These are phyloP conservation scores for Taphrina betulina DNA, from an alignment of 1,139 yeast genomes.

Conservation along the genomic window DNA sequence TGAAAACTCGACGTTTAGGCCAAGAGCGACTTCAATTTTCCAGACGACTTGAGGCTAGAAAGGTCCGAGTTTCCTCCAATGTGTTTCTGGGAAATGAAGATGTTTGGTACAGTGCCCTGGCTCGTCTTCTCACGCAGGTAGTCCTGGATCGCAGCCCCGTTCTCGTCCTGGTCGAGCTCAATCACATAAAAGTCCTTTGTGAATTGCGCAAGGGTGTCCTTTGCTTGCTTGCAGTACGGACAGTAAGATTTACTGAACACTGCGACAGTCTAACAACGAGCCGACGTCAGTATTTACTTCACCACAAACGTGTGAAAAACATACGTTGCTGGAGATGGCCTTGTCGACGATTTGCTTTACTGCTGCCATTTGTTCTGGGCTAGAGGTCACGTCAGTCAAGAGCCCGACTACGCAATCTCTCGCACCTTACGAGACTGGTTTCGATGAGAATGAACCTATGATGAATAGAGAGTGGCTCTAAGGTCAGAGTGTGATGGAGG, in stretches of 20 bases:
- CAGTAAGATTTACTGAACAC: conserved; percentile 73
- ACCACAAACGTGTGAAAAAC: neutral
- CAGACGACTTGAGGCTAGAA: conserved; percentile 55
- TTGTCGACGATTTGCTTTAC: conserved; percentile 33
- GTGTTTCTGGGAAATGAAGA: conserved; percentile 86
- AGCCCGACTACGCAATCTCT: neutral
- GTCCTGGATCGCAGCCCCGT: conserved; percentile 68
- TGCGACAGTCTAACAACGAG: conserved; percentile 48
- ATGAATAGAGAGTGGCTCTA: neutral
- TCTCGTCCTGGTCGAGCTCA: conserved; percentile 57
- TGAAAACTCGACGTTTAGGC: too few species aligned
- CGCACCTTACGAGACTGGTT: conserved; percentile 7
- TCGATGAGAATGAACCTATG: conserved; percentile 15
- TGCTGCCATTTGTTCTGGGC: conserved; percentile 34
- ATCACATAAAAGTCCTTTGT: conserved; percentile 58
- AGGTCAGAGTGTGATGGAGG: neutral
- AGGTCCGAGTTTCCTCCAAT: conserved; percentile 90
- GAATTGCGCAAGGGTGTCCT: conserved; percentile 56
- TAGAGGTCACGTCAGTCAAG: neutral
- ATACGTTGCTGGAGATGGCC: conserved; percentile 58
- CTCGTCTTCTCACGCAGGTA: conserved; percentile 77
- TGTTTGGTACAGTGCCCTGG: conserved; percentile 90
- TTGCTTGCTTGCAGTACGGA: conserved; percentile 69
- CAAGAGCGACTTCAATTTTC: conserved; percentile 47
- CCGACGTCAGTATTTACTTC: neutral